phyloP scores from a whole-genome alignment of 2,329 filamentous ascomycete species.

The Calonectria hawksworthii region DNA sequence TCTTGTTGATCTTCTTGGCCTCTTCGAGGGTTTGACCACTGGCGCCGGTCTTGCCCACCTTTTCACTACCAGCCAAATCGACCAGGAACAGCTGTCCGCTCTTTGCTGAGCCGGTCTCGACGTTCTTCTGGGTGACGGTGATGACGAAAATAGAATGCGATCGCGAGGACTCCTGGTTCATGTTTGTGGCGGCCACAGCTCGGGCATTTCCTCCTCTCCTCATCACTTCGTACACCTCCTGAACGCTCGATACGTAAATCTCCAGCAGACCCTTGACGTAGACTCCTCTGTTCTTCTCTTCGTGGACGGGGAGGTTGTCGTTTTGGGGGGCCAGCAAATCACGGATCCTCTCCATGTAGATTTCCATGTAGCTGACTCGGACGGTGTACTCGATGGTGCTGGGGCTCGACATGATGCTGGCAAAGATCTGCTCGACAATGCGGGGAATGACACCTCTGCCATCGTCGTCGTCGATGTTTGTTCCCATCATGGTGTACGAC shows the following conservation, averaged over 20 bases:
- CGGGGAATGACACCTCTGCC: constrained; percentile 95
- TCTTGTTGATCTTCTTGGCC: constrained; percentile 99
- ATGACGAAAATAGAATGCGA: constrained; percentile 99
- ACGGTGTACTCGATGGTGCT: constrained; percentile 99
- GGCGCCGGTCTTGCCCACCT: constrained; percentile 97
- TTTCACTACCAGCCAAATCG: constrained; percentile 97
- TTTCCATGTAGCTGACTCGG: constrained; percentile 98
- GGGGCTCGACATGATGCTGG: constrained; percentile 91
- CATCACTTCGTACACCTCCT: constrained; percentile 98
- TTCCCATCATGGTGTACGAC: constrained; percentile 90
- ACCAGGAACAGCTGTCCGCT: constrained; percentile 97
- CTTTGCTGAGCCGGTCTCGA: constrained; percentile 95
- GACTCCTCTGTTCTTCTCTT: constrained; percentile 95
- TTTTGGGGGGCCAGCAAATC: constrained; percentile 94
- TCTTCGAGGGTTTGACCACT: constrained; percentile 98
- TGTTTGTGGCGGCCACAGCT: constrained; percentile 96
- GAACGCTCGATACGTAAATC: constrained; percentile 94
- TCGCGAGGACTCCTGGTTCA: constrained; percentile 98
- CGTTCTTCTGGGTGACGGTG: constrained; percentile 97
- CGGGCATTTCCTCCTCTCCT: constrained; percentile 89
- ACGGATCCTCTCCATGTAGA: constrained; percentile 99
- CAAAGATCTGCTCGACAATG: constrained; percentile 97
- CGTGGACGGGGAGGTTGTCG: constrained; percentile 97
- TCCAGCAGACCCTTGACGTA: constrained; percentile 97
- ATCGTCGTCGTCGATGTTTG: constrained; percentile 90